phyloP scores from a whole-genome alignment of 306 rosid species.

The Castanopsis chinensis region DNA sequence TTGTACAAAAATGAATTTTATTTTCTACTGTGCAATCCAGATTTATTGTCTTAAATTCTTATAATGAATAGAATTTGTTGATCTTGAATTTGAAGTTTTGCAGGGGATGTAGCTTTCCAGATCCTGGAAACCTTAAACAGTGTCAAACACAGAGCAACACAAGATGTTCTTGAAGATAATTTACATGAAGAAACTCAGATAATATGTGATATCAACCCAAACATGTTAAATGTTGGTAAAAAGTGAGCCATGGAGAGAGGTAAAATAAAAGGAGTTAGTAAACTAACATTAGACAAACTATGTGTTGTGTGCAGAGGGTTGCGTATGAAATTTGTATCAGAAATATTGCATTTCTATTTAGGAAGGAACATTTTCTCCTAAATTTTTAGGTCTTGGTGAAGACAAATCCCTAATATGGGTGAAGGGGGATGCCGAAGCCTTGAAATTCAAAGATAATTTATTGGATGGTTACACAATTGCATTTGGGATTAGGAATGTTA shows the following conservation, averaged over 20 bases:
- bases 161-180: slow-evolving; percentile 47
- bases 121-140: slow-evolving; percentile 66
- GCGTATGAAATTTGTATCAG: slow-evolving; percentile 1
- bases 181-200: slow-evolving; percentile 66
- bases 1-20: not conserved
- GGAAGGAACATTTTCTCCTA: slow-evolving; percentile 30
- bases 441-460: slow-evolving; percentile 59
- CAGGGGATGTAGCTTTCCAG: slow-evolving; percentile 98
- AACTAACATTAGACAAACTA: not conserved
- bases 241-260: slow-evolving; percentile 71
- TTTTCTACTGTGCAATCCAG: slow-evolving; percentile 4
- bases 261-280: slow-evolving; percentile 31
- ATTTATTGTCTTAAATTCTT: not conserved
- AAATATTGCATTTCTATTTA: slow-evolving; percentile 10
- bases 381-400: slow-evolving; percentile 61
- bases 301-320: slow-evolving; percentile 6
- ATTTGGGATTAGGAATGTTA: slow-evolving; percentile 93
- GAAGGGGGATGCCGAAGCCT: slow-evolving; percentile 87
- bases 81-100: slow-evolving; percentile 18
- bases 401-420: slow-evolving; percentile 77
- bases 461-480: slow-evolving; percentile 99
- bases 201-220: slow-evolving; percentile 83
- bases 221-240: slow-evolving; percentile 85
- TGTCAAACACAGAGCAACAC: slow-evolving; percentile 64
- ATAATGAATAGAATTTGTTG: not conserved